A percentile compares a stretch with the other conserved stretches of the same genome.
Evolutionary conservation across 176 grass and related monocot genomes (phyloP).

Genomic region (Triticum timopheevii): DNA sequence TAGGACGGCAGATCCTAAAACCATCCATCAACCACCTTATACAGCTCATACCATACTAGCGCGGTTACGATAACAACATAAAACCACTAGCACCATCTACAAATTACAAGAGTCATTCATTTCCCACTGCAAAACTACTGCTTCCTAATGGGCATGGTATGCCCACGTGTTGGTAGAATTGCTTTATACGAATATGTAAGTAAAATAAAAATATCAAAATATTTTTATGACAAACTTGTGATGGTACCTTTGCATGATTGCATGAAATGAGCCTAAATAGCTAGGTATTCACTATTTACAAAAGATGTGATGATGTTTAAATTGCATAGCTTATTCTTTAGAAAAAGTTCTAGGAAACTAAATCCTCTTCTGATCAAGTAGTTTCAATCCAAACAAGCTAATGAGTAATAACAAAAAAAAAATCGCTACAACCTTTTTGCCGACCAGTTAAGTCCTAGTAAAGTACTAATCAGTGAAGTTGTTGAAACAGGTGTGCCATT

Average conservation of each 20-base stretch:
- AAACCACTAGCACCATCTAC: neutral
- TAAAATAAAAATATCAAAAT: too few species aligned
- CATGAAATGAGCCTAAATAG: too few species aligned
- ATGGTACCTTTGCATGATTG: too few species aligned
- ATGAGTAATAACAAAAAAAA: too few species aligned
- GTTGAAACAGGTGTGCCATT: neutral
- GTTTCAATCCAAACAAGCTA: neutral
- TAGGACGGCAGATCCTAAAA: neutral
- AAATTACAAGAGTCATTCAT: too few species aligned
- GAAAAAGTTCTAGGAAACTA: neutral
- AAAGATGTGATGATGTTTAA: too few species aligned
- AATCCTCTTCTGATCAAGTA: neutral
- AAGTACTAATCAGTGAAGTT: neutral
- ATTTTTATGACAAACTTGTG: too few species aligned
- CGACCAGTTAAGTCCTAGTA: neutral
- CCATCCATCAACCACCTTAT: neutral
- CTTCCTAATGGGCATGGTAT: neutral
- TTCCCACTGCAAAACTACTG: neutral
- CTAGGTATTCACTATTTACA: too few species aligned
- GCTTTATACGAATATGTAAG: too few species aligned
- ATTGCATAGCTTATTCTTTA: too few species aligned
- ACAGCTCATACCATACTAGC: neutral
- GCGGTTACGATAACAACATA: too few species aligned
- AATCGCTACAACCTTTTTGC: neutral
- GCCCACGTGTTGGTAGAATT: neutral